Conservation (phyloP, 176 grass and related monocot species). For the Cenchrus fungigraminus region DNA sequence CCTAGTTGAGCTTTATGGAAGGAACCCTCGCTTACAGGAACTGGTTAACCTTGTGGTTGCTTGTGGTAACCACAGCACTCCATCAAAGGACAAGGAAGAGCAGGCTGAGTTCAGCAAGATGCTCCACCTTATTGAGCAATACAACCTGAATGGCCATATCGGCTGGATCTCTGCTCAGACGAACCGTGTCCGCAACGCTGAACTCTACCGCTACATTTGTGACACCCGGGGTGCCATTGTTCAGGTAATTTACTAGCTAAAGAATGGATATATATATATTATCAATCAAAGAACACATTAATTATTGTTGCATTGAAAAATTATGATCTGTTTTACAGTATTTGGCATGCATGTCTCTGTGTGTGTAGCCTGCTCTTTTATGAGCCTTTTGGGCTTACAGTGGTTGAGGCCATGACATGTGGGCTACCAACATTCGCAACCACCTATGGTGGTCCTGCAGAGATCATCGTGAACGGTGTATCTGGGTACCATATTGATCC, state of each 20-base stretch:
- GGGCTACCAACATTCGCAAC: constrained; percentile 96
- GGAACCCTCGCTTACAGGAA: constrained; percentile 75
- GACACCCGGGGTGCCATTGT: constrained; percentile 91
- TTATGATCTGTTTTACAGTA: not conserved
- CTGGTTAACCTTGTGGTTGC: constrained; percentile 95
- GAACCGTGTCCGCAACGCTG: constrained; percentile 97
- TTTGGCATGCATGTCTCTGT: too few relatives aligned
- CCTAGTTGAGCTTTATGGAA: constrained; percentile 88
- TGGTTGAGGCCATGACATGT: constrained; percentile 94
- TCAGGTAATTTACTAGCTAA: constrained; percentile 53
- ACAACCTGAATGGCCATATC: constrained; percentile 80
- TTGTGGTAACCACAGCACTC: constrained; percentile 89
- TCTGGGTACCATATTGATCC: constrained; percentile 98
- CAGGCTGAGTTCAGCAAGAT: constrained; percentile 97
- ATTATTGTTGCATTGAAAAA: not conserved
- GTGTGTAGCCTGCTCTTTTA: constrained; percentile 85
- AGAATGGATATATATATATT: too few relatives aligned
- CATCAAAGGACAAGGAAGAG: constrained; percentile 94
- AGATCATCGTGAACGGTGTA: constrained; percentile 91
- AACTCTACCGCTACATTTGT: constrained; percentile 94
- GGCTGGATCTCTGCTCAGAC: constrained; percentile 99
- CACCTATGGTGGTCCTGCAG: constrained; percentile 83
- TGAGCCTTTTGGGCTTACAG: constrained; percentile 92
- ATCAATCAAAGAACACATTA: too few relatives aligned
- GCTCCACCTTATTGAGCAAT: constrained; percentile 81